These are phyloP conservation scores for Leccinum pallidistipes DNA, from an alignment of 1,284 basidiomycete genomes.

Conservation along the genomic window DNA sequence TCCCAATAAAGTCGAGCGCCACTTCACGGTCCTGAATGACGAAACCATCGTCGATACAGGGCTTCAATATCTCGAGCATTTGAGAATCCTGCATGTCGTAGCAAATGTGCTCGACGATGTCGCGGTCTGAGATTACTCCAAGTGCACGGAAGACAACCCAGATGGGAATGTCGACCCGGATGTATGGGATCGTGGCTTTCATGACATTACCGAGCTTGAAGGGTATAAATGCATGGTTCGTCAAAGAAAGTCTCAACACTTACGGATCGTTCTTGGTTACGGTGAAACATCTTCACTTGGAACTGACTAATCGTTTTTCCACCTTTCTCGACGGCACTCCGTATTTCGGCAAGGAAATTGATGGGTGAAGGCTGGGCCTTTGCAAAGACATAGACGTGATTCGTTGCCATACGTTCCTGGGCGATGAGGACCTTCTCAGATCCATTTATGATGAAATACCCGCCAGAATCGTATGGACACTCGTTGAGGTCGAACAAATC, in stretches of 20 bases:
- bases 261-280: constrained; percentile 84
- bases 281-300: constrained; percentile 96
- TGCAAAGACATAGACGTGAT: constrained; percentile 99
- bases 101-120: constrained; percentile 98
- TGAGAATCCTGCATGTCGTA: constrained; percentile 96
- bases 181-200: constrained; percentile 97
- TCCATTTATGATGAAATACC: constrained; percentile 99
- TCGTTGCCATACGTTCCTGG: constrained; percentile 99
- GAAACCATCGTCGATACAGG: constrained; percentile 98
- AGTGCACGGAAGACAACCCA: constrained; percentile 99
- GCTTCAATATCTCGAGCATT: constrained; percentile 98
- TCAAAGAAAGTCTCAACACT: constrained; percentile 32
- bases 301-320: constrained; percentile 99
- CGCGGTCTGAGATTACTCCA: constrained; percentile 96
- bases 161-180: constrained; percentile 97
- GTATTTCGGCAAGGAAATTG: constrained; percentile 95
- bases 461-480: constrained; percentile 97
- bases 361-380: constrained; percentile 97
- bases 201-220: constrained; percentile 87
- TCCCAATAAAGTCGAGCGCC: constrained; percentile 97
- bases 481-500: constrained; percentile 92
- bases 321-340: constrained; percentile 97
- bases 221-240: constrained; percentile 5
- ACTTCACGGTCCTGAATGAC: constrained; percentile 97
- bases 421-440: constrained; percentile 99